Evolutionary conservation across 2,329 filamentous ascomycete genomes (phyloP).

Genomic region (Penicillium sp.): DNA sequence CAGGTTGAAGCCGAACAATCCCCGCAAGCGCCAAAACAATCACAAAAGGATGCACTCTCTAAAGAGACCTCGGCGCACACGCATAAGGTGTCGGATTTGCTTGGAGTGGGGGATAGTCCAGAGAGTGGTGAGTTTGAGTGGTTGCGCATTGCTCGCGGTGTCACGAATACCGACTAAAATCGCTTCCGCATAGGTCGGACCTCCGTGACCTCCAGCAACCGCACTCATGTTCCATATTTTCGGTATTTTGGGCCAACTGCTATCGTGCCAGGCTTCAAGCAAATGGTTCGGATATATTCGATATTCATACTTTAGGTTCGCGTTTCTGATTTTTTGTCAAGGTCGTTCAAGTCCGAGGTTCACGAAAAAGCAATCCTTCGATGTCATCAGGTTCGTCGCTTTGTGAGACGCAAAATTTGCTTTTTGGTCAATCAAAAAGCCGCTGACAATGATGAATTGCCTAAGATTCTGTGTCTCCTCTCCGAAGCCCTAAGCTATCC

Average conservation of each 20-base stretch:
- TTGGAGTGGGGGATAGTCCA: conserved; percentile 36
- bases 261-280: conserved; percentile 88
- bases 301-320: neutral
- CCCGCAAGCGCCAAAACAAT: conserved; percentile 18
- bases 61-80: conserved; percentile 24
- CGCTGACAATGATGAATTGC: neutral
- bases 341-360: conserved; percentile 61
- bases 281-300: conserved; percentile 65
- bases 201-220: conserved; percentile 41
- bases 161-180: conserved; percentile 14
- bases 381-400: conserved; percentile 42
- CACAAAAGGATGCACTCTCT: conserved; percentile 26
- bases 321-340: conserved; percentile 55
- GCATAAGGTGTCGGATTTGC: conserved; percentile 34
- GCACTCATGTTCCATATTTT: conserved; percentile 74
- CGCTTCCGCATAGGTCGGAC: conserved; percentile 36
- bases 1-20: conserved; percentile 19
- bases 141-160: neutral
- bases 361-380: conserved; percentile 46
- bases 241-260: conserved; percentile 89
- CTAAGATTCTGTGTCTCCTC: conserved; percentile 44
- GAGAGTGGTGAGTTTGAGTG: conserved; percentile 42
- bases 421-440: no score
- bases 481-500: conserved; percentile 39
- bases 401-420: neutral